Base-by-base conservation (phyloP, 306 rosid species). In the Trifolium fragiferum region DNA sequence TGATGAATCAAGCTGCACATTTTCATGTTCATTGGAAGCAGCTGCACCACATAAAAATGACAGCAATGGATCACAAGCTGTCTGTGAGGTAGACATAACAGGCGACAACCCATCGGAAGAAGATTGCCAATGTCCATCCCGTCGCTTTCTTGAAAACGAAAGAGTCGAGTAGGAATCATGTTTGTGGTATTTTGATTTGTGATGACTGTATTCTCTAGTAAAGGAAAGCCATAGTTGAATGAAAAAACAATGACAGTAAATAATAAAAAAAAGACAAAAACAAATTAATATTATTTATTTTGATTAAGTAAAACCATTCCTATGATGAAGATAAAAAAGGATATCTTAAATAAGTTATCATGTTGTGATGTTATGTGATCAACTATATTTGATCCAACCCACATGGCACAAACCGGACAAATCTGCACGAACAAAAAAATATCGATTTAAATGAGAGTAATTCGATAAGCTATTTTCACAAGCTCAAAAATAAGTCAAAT, bases 281-380 rank as follows among this genome's bases (percentile, higher is more conserved):
- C 62, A 57, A 21, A 57, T 21, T 10, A 21, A 11, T 11, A 21
- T 2, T 53, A 53, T n/a, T 8, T 5, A 23, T 3, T 57, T 23
- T 21, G 37, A 58, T 5, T n/a, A 58, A 58, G 37, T 58, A 58
- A 58, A 58, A 58, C 1, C 63, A 21, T 58, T 58, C 25, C 64
- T 58, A 58, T 25, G 16, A 21, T 5, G n/a, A 58, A 58, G 10
- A 23, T 58, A 10, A 2, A 7, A 23, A 58, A 58, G 64, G 97
- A 89, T 91, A 91, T 90, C 85, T 81, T 73, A 64, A 82, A 74
- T 59, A 87, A 15, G 83, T 78, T 77, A 77, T 77, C 85, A 75
- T 89, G 97, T 47, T 85, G 93, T 57, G 78, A 78, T 32, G 89
- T 75, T 82, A 87, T 79, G 82, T 91, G 97, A 20, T 83, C 92